Percentiles rank a stretch among this genome's conserved stretches.
These are phyloP conservation scores for Linnemannia hyalina DNA, from an alignment of 192 early-diverging fungal species.

Conservation along the genomic window DNA sequence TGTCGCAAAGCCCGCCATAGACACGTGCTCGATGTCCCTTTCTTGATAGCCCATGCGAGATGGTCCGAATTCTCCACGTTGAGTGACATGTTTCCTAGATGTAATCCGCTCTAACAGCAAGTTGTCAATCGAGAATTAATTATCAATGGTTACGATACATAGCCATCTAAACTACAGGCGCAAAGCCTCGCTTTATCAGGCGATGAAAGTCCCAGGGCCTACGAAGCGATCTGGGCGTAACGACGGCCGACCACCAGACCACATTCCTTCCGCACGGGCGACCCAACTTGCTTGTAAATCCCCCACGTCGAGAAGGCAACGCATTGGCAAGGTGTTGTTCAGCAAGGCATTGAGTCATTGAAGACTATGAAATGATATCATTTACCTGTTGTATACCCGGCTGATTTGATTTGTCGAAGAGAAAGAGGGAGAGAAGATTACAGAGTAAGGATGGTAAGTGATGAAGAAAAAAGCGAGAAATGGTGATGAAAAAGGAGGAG, in stretches of 20 bases:
- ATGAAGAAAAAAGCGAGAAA: too few species aligned
- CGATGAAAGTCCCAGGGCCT: constrained; percentile 7
- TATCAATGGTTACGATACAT: neutral
- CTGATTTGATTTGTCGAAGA: too few species aligned
- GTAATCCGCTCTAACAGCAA: neutral
- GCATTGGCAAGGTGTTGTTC: constrained; percentile 6
- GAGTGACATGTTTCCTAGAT: neutral
- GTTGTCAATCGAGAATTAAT: neutral
- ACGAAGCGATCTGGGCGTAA: constrained; percentile 12
- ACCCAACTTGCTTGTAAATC: neutral
- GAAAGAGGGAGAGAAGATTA: too few species aligned
- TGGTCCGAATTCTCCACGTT: neutral
- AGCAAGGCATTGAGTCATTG: too few species aligned
- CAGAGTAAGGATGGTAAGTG: too few species aligned
- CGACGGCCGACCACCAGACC: neutral
- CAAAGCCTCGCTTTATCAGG: too few species aligned
- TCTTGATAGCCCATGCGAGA: neutral
- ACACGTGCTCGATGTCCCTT: constrained; percentile 15
- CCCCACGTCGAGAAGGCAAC: constrained; percentile 4
- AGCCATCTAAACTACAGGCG: neutral
- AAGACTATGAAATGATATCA: too few species aligned
- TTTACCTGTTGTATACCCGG: too few species aligned
- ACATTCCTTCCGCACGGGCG: neutral
- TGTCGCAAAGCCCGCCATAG: constrained; percentile 17
- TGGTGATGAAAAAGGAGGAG: too few species aligned